phyloP scores from a whole-genome alignment of 2,329 filamentous ascomycete genomes.

The Paramyrothecium roridum region DNA sequence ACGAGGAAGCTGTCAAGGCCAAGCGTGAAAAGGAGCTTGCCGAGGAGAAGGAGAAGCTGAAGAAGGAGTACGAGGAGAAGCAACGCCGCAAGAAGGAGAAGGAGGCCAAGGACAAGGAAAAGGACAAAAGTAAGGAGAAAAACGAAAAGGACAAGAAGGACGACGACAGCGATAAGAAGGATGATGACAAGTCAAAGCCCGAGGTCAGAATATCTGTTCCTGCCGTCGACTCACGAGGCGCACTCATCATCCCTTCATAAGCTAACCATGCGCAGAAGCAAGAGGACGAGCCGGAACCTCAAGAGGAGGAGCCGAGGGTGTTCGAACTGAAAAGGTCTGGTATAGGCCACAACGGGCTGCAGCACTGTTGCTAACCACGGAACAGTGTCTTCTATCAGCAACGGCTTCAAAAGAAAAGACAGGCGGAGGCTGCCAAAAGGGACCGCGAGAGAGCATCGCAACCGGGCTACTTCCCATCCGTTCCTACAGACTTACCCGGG shows the following conservation, averaged over 20 bases:
- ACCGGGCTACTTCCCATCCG: slow-evolving; percentile 79
- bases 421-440: slow-evolving; percentile 57
- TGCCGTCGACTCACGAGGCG: too few species aligned
- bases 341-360: too few species aligned
- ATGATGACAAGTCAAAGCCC: slow-evolving; percentile 24
- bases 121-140: slow-evolving; percentile 44
- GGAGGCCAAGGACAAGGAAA: slow-evolving; percentile 54
- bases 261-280: slow-evolving; percentile 11
- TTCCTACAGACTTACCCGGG: slow-evolving; percentile 61
- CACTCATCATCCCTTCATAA: too few species aligned
- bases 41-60: slow-evolving; percentile 60
- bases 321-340: slow-evolving; percentile 79
- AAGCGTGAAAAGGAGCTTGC: slow-evolving; percentile 61
- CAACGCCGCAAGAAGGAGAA: slow-evolving; percentile 67
- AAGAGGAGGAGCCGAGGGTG: slow-evolving; percentile 70
- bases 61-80: slow-evolving; percentile 76
- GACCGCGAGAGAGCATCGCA: slow-evolving; percentile 79
- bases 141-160: slow-evolving; percentile 41
- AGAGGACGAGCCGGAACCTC: slow-evolving; percentile 12
- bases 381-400: slow-evolving; percentile 80
- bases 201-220: slow-evolving; percentile 3
- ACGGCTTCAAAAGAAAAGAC: slow-evolving; percentile 68
- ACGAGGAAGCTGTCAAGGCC: slow-evolving; percentile 61
- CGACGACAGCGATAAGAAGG: slow-evolving; percentile 33
- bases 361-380: neutral